Percentiles rank a stretch among this genome's conserved stretches.
phyloP scores from a whole-genome alignment of 1,139 yeast genomes.

The Diutina siamensis region DNA sequence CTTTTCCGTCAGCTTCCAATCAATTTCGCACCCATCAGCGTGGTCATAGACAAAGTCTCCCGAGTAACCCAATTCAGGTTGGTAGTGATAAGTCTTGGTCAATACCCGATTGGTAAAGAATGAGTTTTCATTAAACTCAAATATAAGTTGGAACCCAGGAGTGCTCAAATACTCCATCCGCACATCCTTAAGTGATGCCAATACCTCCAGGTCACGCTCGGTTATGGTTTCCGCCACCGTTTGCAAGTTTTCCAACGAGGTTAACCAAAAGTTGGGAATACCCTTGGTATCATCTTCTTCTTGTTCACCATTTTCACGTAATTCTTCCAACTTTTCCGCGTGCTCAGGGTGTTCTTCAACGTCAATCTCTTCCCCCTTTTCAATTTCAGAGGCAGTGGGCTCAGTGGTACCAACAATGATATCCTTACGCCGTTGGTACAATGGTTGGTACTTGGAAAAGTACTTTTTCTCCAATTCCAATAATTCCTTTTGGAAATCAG shows the following conservation, averaged over 20 bases:
- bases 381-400: constrained; percentile 71
- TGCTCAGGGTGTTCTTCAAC: constrained; percentile 24
- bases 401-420: constrained; percentile 64
- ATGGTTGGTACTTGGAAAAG: constrained; percentile 62
- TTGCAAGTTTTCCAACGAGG: constrained; percentile 81
- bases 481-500: constrained; percentile 83
- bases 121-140: constrained; percentile 70
- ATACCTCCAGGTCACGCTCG: constrained; percentile 83
- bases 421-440: constrained; percentile 62
- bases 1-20: constrained; percentile 72
- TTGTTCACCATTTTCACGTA: constrained; percentile 21
- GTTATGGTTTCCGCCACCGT: constrained; percentile 78
- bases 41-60: constrained; percentile 97
- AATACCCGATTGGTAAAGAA: constrained; percentile 64
- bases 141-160: constrained; percentile 85
- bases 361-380: constrained; percentile 59
- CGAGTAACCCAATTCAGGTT: constrained; percentile 85
- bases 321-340: constrained; percentile 14
- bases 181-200: constrained; percentile 56
- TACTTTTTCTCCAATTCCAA: constrained; percentile 78
- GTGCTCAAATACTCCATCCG: constrained; percentile 71
- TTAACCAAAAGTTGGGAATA: constrained; percentile 92
- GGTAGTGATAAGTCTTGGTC: constrained; percentile 85
- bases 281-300: constrained; percentile 44
- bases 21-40: constrained; percentile 82